phyloP scores from a whole-genome alignment of 1,284 basidiomycete genomes.

The Prillingera fragicola region DNA sequence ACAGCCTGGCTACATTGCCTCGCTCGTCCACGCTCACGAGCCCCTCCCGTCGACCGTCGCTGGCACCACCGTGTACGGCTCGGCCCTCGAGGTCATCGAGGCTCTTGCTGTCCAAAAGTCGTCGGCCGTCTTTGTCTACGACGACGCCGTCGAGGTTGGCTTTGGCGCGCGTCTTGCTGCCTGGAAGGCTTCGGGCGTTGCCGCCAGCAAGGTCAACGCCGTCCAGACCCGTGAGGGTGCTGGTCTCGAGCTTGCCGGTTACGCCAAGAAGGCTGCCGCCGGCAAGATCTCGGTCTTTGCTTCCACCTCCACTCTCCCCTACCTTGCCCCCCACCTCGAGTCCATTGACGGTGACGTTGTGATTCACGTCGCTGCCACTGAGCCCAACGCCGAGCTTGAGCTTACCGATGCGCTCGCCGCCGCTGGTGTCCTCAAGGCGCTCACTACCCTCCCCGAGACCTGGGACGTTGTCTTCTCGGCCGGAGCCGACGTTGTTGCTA shows the following conservation, averaged over 20 bases:
- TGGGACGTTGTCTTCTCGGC: slow-evolving; percentile 75
- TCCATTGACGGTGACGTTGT: slow-evolving; percentile 64
- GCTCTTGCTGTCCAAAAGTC: slow-evolving; percentile 40
- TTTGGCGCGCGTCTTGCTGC: slow-evolving; percentile 31
- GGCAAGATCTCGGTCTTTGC: slow-evolving; percentile 45
- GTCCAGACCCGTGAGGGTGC: slow-evolving; percentile 84
- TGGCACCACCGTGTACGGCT: slow-evolving; percentile 39
- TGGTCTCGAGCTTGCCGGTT: slow-evolving; percentile 73
- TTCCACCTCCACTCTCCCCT: slow-evolving; percentile 53
- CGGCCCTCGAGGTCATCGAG: slow-evolving; percentile 42
- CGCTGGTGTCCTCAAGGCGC: slow-evolving; percentile 37
- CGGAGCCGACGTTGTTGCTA: slow-evolving; percentile 68
- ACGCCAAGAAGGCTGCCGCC: slow-evolving; percentile 55
- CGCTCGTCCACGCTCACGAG: slow-evolving; percentile 29
- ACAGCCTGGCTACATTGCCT: slow-evolving; percentile 29
- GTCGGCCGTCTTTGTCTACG: slow-evolving; percentile 44
- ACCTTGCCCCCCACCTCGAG: slow-evolving; percentile 67
- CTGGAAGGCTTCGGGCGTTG: slow-evolving; percentile 22
- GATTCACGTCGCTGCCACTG: slow-evolving; percentile 68
- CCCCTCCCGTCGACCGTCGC: slow-evolving; percentile 32
- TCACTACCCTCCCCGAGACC: slow-evolving; percentile 62
- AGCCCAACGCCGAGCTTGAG: slow-evolving; percentile 56
- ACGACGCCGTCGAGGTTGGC: slow-evolving; percentile 43
- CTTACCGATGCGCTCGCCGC: slow-evolving; percentile 64
- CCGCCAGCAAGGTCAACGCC: slow-evolving; percentile 54